Base-by-base conservation (phyloP, 1,284 basidiomycete species). In the Fomitopsis pinicola region DNA sequence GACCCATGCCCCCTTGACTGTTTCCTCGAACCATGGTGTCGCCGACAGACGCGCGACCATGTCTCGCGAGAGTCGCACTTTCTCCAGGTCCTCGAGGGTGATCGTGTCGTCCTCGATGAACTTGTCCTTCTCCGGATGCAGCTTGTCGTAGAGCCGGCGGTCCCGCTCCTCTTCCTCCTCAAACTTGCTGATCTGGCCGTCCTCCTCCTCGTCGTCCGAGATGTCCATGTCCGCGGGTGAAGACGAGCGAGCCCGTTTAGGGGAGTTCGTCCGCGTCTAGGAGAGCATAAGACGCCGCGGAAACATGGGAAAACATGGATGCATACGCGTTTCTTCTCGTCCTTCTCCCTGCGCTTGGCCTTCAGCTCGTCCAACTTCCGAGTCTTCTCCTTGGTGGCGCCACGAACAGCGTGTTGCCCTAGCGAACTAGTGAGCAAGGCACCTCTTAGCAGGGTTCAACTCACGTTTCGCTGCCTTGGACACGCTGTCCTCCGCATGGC, bases 321-420 rank as follows among this genome's bases (percentile, higher is more conserved):
- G 66, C 83, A 62, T 72, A 91, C 88, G 63, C 84, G 81, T 71
- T 86, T 88, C 75, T 85, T 86, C 71, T 92, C 89, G 63, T 88
- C 89, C 71, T 91, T 91, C 5, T 89, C 90, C 69, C 87, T 92
- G 48, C 95, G 81, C 69, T 82, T 88, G 17, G 88, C 91, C 76
- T 90, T 95, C 28, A 95, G 79, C 72, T 94, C 92, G 61, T 91
- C 90, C 28, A 96, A 81, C 67, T 90, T 92, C 53, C 82, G 82
- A 6, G 81, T 80, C 77, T 95, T 95, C 76, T 94, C 91, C 69
- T 91, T 93, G 1, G 91, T 91, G 5, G 88, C 86, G 14, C 92
- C 92, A 22, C 92, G 86, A 30, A 85, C 82, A 35, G 87, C 83
- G 64, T 94, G 90, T 76, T 86, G 83, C 28, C 89, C 90, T 92